A percentile compares a stretch with the other conserved stretches of the same genome.
Conservation (phyloP, 768 basidiomycete genomes). For the Clavulina sp. region DNA sequence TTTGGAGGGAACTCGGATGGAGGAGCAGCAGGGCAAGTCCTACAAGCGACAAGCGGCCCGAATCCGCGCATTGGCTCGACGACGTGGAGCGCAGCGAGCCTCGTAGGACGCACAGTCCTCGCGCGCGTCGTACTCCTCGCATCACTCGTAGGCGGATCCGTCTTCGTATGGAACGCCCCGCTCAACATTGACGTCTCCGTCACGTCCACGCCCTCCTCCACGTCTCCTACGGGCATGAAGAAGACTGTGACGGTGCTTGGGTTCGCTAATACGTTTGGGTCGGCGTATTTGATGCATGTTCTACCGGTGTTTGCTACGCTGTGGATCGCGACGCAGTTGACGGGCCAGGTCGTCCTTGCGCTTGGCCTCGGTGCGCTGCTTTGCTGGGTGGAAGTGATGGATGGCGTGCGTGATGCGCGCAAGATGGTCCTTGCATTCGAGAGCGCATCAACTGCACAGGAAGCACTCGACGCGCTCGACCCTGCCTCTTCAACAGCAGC, state of each 20-base stretch:
- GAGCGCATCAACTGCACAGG: conserved; percentile 28
- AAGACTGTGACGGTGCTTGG: conserved; percentile 39
- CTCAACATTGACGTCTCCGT: conserved; percentile 40
- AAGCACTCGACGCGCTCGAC: conserved; percentile 24
- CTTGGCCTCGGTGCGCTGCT: conserved; percentile 47
- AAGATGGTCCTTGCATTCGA: neutral
- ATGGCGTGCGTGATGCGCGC: conserved; percentile 53
- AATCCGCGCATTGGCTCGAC: conserved; percentile 17
- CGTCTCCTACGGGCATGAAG: neutral
- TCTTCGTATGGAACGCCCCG: conserved; percentile 56
- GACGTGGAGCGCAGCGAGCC: conserved; percentile 28
- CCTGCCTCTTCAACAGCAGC: neutral
- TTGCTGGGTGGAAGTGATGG: conserved; percentile 63
- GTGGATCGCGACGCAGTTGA: conserved; percentile 54
- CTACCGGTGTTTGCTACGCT: conserved; percentile 38
- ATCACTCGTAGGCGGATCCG: conserved; percentile 30
- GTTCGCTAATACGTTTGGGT: conserved; percentile 79
- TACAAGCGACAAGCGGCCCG: no score
- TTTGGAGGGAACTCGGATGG: conserved; percentile 13
- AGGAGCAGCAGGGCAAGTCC: conserved; percentile 9
- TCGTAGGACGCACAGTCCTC: conserved; percentile 38
- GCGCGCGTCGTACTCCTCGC: conserved; percentile 35
- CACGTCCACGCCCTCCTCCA: neutral
- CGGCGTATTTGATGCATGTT: conserved; percentile 76
- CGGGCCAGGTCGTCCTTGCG: conserved; percentile 63